These are phyloP conservation scores for Fusarium sp. DNA, from an alignment of 2,329 filamentous ascomycete genomes.

Conservation along the genomic window DNA sequence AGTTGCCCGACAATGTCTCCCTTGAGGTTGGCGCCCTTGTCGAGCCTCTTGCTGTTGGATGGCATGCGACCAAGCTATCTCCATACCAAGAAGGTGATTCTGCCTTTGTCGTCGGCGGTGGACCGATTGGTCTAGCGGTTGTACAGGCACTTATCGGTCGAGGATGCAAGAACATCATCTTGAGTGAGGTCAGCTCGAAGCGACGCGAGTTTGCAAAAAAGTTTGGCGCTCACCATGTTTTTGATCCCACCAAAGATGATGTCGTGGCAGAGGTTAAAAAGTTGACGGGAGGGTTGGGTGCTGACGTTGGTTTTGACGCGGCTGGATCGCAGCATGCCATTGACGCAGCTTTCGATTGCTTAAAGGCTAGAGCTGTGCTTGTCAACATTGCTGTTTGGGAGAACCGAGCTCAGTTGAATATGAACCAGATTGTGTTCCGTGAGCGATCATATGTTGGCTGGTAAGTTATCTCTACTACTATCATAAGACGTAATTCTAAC, in stretches of 20 bases:
- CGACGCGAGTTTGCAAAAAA: conserved; percentile 19
- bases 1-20: conserved; percentile 9
- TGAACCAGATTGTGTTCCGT: conserved; percentile 24
- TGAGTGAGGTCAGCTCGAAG: conserved; percentile 14
- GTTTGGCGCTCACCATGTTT: conserved; percentile 15
- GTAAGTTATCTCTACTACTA: neutral
- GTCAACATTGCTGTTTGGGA: conserved; percentile 25
- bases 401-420: conserved; percentile 16
- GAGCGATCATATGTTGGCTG: conserved; percentile 21
- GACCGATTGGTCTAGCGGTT: conserved; percentile 16
- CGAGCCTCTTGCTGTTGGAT: conserved; percentile 10
- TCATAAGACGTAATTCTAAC: neutral
- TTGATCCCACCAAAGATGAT: conserved; percentile 20
- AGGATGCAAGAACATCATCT: conserved; percentile 20
- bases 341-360: conserved; percentile 9
- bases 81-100: conserved; percentile 7
- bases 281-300: neutral
- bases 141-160: neutral
- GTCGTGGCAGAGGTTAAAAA: conserved; percentile 16
- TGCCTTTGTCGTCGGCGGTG: conserved; percentile 10
- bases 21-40: conserved; percentile 11
- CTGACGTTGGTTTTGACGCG: conserved; percentile 18
- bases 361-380: conserved; percentile 4
- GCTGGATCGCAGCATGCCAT: conserved; percentile 12
- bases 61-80: conserved; percentile 14